Conservation (phyloP, 345 rosid species). For the Rhizophora mangle region DNA sequence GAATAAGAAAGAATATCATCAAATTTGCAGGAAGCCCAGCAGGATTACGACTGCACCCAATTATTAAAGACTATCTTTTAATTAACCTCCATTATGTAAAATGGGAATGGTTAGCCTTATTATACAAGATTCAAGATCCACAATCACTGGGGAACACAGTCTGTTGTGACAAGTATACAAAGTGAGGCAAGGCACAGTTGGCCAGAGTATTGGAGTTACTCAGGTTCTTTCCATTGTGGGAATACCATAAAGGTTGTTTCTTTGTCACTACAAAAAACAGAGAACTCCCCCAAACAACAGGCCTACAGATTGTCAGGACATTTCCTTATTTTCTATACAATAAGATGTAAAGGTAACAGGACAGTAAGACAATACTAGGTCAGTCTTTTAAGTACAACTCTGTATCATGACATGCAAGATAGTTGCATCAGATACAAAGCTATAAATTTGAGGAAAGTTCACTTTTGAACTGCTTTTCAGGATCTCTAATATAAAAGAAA, state of each 20-base stretch:
- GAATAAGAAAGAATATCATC: neutral
- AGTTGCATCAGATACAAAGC: neutral
- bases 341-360: neutral
- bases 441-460: too few relatives aligned
- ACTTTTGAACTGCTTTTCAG: neutral
- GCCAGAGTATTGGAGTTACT: too few relatives aligned
- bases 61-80: neutral
- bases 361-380: neutral
- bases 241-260: too few relatives aligned
- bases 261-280: too few relatives aligned
- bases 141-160: neutral
- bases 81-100: neutral
- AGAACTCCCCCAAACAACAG: too few relatives aligned
- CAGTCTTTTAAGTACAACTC: neutral
- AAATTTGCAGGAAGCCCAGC: neutral
- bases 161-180: neutral
- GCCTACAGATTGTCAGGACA: neutral
- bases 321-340: neutral
- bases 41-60: neutral
- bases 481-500: neutral
- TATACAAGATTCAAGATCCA: neutral
- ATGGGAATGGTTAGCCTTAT: neutral
- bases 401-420: too few relatives aligned
- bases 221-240: too few relatives aligned
- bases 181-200: too few relatives aligned